Evolutionary conservation across 164 flowering plant genomes (phyloP).

Genomic region (Santalum album): DNA sequence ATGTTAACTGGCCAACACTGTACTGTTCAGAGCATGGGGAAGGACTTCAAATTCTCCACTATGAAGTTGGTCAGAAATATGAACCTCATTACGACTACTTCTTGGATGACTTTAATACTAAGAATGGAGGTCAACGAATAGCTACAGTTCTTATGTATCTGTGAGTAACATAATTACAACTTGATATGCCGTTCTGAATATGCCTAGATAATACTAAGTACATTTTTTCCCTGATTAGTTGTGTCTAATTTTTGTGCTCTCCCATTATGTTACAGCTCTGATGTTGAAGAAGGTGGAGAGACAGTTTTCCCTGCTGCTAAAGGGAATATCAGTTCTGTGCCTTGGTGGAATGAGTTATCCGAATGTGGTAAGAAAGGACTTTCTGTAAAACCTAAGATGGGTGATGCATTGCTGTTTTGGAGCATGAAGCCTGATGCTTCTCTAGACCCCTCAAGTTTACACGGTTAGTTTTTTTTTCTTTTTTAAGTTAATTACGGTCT

Average conservation of each 20-base stretch:
- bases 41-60: slow-evolving; percentile 86
- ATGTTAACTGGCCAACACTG: background rate
- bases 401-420: slow-evolving; percentile 77
- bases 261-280: slow-evolving; percentile 36
- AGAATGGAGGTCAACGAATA: slow-evolving; percentile 79
- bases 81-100: slow-evolving; percentile 95
- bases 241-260: background rate
- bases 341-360: slow-evolving; percentile 68
- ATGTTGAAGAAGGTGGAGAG: slow-evolving; percentile 94
- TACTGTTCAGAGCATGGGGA: slow-evolving; percentile 77
- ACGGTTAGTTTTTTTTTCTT: slow-evolving; percentile 30
- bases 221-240: background rate
- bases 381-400: slow-evolving; percentile 62
- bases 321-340: slow-evolving; percentile 53
- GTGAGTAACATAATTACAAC: slow-evolving; percentile 23
- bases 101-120: slow-evolving; percentile 60
- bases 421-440: slow-evolving; percentile 68
- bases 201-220: no score
- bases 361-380: slow-evolving; percentile 62
- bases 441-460: slow-evolving; percentile 57
- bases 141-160: slow-evolving; percentile 95
- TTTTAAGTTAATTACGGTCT: background rate
- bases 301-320: slow-evolving; percentile 70
- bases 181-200: background rate
- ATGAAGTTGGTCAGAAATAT: slow-evolving; percentile 90